Conservation (phyloP, 495 filamentous ascomycete species). For the Lophium mytilinum region DNA sequence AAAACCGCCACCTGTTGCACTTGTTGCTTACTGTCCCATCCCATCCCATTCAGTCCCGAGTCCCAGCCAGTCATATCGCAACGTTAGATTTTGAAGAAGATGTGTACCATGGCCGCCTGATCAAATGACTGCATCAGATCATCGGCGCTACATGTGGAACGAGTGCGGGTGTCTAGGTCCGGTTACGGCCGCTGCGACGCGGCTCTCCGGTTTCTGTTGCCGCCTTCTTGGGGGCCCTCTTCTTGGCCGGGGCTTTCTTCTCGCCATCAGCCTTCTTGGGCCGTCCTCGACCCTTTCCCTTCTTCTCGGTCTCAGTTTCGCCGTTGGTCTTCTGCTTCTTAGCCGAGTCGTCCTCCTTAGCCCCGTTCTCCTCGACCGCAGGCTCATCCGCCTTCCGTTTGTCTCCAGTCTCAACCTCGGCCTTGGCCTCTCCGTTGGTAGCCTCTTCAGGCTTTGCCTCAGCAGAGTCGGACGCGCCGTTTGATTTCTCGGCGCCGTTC, state of each 20-base stretch:
- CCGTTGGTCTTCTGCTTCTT: conserved; percentile 34
- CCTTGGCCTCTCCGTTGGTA: conserved; percentile 17
- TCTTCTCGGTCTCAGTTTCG: conserved; percentile 30
- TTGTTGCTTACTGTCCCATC: conserved; percentile 1
- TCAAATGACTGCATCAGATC: background rate
- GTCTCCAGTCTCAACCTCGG: conserved; percentile 21
- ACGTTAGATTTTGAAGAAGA: background rate
- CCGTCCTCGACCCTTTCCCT: conserved; percentile 36
- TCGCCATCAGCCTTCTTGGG: conserved; percentile 34
- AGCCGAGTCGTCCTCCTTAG: conserved; percentile 15
- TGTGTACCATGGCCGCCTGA: too few species aligned
- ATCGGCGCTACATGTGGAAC: too few species aligned
- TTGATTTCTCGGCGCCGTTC: conserved; percentile 13
- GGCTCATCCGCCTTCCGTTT: conserved; percentile 24
- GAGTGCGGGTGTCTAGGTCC: conserved; percentile 9
- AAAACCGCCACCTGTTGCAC: background rate
- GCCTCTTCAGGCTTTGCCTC: conserved; percentile 17
- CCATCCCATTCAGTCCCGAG: background rate
- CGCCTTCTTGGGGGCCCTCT: conserved; percentile 34
- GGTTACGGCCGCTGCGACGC: conserved; percentile 28
- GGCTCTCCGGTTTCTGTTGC: conserved; percentile 35
- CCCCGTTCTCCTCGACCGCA: conserved; percentile 16
- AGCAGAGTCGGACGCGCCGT: conserved; percentile 1
- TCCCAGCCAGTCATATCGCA: background rate
- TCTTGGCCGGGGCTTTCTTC: conserved; percentile 27